Base-by-base conservation (phyloP, 2,329 filamentous ascomycete genomes). In the Alternaria metachromatica region DNA sequence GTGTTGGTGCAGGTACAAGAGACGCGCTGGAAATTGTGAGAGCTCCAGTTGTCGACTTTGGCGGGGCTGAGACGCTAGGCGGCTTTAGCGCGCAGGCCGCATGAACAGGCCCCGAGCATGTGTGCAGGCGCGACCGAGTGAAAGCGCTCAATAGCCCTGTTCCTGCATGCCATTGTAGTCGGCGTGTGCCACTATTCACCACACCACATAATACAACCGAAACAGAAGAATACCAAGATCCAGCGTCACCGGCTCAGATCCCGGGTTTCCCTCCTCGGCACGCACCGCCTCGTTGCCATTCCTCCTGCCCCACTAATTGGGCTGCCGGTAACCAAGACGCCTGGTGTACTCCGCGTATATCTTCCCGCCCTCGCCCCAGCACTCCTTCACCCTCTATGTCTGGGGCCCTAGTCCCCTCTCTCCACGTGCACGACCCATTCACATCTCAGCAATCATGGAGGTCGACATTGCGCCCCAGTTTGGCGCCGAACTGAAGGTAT, bases 401-500 rank as follows among this genome's bases (percentile, higher is more conserved):
- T 67, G 62, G 63, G 69, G 70, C 63, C 68, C 70, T 63, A 65
- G 62, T 70, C 65, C 63, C 70, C 67, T 55, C 63, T 60, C 44
- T 66, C 63, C 64, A 69, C 62, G 68, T 55, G 41, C 43, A 60
- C 60, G 57, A 64, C 56, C 63, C 63, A 58, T 68, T 67, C 54
- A 53, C 48, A 59, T 49, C 43, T 50, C 57, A 61, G 55, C 60
- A 71, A 78, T 46, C 70, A 97, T 96, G 93, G 92, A 94, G 82
- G 87, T 93, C 81, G 93, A 96, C 74, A 88, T 87, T 78, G 87
- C 89, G 83, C 93, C 93, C 78, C 92, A 92, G 74, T 97, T 99
- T 82, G 96, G 96, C 83, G 89, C 91, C 63, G 94, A 97, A 85
- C 87, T 98, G 80, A 98, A 97, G 91, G 94, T 94, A 84, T 66